Percentiles rank a stretch among this genome's conserved stretches.
These are phyloP conservation scores for Pistacia atlantica DNA, from an alignment of 345 rosid genomes.

Conservation along the genomic window DNA sequence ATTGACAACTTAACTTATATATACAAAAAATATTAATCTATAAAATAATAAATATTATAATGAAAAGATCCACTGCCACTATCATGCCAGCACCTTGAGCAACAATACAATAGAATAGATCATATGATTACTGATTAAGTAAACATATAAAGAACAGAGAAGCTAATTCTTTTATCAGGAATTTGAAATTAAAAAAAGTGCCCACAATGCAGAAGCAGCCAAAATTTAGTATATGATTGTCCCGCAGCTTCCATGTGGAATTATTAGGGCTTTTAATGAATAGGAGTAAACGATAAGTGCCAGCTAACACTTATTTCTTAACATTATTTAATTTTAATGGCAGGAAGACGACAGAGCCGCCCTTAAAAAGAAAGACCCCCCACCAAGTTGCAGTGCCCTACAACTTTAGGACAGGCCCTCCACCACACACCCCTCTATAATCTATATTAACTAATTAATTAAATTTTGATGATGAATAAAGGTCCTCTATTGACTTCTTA, in stretches of 20 bases:
- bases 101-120: slow-evolving; percentile 14
- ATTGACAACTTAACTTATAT: slow-evolving; percentile 4
- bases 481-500: slow-evolving; percentile 1
- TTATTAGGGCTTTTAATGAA: background rate
- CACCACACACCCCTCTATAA: slow-evolving; percentile 1
- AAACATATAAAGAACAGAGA: background rate
- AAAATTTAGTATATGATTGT: slow-evolving; percentile 34
- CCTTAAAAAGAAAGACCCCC: slow-evolving; percentile 9
- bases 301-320: background rate
- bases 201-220: slow-evolving; percentile 21
- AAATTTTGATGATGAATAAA: too few species aligned
- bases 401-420: background rate
- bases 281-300: slow-evolving; percentile 8
- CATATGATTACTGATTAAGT: slow-evolving; percentile 3
- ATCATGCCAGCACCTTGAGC: slow-evolving; percentile 19
- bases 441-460: background rate
- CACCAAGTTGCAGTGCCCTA: background rate
- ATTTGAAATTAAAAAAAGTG: background rate
- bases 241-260: slow-evolving; percentile 37
- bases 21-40: background rate
- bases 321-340: slow-evolving; percentile 3
- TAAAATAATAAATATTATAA: background rate
- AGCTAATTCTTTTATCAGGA: background rate
- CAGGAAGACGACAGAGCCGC: slow-evolving; percentile 15
- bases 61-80: background rate